Base-by-base conservation (phyloP, 2,329 filamentous ascomycete genomes). In the Stachybotrys elegans region DNA sequence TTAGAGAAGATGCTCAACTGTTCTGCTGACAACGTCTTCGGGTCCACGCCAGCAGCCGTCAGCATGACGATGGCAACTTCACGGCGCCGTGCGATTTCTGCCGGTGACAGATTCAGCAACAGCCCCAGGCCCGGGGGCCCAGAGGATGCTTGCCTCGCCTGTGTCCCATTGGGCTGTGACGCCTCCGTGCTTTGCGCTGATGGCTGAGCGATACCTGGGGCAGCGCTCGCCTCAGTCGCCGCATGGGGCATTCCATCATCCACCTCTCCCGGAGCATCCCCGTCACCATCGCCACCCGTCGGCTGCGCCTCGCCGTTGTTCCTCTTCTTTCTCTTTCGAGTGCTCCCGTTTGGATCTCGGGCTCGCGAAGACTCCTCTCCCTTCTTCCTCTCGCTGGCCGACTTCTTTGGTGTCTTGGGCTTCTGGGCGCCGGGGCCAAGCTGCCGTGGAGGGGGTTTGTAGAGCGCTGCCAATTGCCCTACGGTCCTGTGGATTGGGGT, bases 1-100 rank as follows among this genome's bases (percentile, higher is more conserved):
- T 82, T 81, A 8, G 77, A 67, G 50, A 82, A 79, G 14, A 80
- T 81, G 50, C 65, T 72, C 48, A 81, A 78, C 52, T 81, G 78
- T 37, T 81, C 77, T 4, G 59, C 48, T 1, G 73, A 76, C 9
- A 81, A 61, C 1, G 75, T 73, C 3, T 64, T 60, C 1, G 75
- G 76, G 29, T 78, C 70, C n/a, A 81, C 68, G 5, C 65, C 68
- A n/a, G 61, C 68, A 2, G 67, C 65, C 3, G 38, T 59, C 5
- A 81, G 66, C 22, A 79, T 62, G 20, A 63, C 61, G n/a, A 67
- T 65, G 6, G 78, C 76, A 7, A 65, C 64, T 9, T 75, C 69
- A 38, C 66, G 66, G 31, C 77, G 68, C 20, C 76, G 69, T n/a
- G 68, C 65, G 13, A 71, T 69, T 54, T 80, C 76, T 12, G 65